A percentile compares a stretch with the other conserved stretches of the same genome.
phyloP scores from a whole-genome alignment of 352 stramenopile genomes.

The Pythium guiyangense region DNA sequence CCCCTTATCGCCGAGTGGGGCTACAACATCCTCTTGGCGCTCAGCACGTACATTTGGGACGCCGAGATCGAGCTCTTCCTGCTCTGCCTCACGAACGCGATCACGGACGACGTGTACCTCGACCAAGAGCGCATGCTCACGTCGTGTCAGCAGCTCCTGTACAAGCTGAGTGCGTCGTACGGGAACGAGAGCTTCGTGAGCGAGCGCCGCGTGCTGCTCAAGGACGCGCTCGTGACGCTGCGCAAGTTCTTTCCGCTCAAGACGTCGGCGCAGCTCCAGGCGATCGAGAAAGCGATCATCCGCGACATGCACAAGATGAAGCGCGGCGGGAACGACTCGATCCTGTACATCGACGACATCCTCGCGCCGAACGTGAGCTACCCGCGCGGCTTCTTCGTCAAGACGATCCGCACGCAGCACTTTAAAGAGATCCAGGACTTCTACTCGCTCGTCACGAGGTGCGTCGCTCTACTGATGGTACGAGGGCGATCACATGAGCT shows the following conservation, averaged over 20 bases:
- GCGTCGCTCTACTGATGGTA: neutral
- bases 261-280: slow-evolving; percentile 61
- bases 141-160: slow-evolving; percentile 43
- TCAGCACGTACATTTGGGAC: slow-evolving; percentile 69
- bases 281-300: slow-evolving; percentile 73
- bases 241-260: slow-evolving; percentile 81
- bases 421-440: slow-evolving; percentile 85
- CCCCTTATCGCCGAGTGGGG: slow-evolving; percentile 79
- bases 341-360: slow-evolving; percentile 74
- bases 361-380: slow-evolving; percentile 41
- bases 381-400: slow-evolving; percentile 66
- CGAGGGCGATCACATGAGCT: slow-evolving; percentile 1
- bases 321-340: slow-evolving; percentile 56
- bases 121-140: slow-evolving; percentile 69
- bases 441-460: slow-evolving; percentile 52
- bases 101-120: slow-evolving; percentile 66
- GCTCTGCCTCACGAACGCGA: slow-evolving; percentile 54
- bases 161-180: slow-evolving; percentile 46
- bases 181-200: slow-evolving; percentile 46
- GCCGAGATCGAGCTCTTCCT: slow-evolving; percentile 78
- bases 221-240: slow-evolving; percentile 66
- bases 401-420: slow-evolving; percentile 73
- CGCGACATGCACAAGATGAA: slow-evolving; percentile 81
- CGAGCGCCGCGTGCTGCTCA: slow-evolving; percentile 54
- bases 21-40: slow-evolving; percentile 76